Evolutionary conservation across 1,284 basidiomycete genomes (phyloP).

Genomic region (Ustilago trichophora): DNA sequence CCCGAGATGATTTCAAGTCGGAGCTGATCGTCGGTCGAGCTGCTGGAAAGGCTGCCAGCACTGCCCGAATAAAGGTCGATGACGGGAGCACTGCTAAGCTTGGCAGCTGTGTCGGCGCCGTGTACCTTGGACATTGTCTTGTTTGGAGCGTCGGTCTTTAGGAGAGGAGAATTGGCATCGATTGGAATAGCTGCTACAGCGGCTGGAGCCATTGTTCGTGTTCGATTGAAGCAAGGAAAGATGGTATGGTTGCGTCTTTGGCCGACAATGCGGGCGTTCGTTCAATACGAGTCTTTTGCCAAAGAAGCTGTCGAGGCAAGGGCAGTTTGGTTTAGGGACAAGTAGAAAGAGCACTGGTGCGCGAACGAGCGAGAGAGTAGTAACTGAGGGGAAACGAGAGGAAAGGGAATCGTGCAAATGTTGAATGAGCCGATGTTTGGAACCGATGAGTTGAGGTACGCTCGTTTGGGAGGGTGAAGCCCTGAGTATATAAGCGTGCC

Average conservation of each 20-base stretch:
- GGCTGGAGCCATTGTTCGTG: conserved; percentile 27
- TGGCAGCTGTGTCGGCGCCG: background rate
- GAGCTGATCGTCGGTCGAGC: conserved; percentile 42
- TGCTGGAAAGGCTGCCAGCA: conserved; percentile 33
- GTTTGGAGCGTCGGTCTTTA: conserved; percentile 1
- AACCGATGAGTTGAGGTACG: background rate
- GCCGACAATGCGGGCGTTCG: too few relatives aligned
- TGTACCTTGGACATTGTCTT: conserved; percentile 12
- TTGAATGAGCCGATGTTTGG: background rate
- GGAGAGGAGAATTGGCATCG: background rate
- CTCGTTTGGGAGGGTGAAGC: background rate
- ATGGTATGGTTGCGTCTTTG: too few relatives aligned
- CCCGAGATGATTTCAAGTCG: conserved; percentile 49
- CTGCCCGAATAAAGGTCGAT: conserved; percentile 57
- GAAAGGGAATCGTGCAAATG: background rate
- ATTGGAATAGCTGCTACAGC: conserved; percentile 9
- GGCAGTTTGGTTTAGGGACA: background rate
- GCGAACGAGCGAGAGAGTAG: too few relatives aligned
- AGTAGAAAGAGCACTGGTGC: too few relatives aligned
- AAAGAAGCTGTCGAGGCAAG: background rate
- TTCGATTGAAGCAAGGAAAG: too few relatives aligned
- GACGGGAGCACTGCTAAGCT: conserved; percentile 26
- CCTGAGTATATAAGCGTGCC: background rate
- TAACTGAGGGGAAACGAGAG: background rate
- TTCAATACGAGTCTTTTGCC: too few relatives aligned